Percentiles rank a stretch among this genome's conserved stretches.
Evolutionary conservation across 2,329 filamentous ascomycete genomes (phyloP).

Genomic region (Botrytis hyacinthi): DNA sequence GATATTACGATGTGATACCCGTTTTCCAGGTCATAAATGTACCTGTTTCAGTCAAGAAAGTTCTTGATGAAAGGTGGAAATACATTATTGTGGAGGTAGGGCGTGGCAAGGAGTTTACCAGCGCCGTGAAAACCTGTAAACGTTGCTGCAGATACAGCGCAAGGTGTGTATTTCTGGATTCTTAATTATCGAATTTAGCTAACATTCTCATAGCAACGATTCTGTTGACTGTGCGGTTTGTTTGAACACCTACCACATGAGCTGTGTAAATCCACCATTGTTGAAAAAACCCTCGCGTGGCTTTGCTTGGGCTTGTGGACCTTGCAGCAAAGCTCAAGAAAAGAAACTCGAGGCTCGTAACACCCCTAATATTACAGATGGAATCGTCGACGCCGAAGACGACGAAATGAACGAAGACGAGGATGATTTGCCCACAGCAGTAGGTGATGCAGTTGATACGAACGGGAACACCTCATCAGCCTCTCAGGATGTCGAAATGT

Average conservation of each 20-base stretch:
- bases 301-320: constrained; percentile 96
- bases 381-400: constrained; percentile 62
- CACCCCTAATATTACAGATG: constrained; percentile 71
- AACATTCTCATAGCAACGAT: constrained; percentile 64
- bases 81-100: constrained; percentile 93
- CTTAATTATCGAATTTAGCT: constrained; percentile 13
- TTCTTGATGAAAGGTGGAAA: constrained; percentile 93
- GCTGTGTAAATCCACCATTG: constrained; percentile 87
- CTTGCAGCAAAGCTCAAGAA: constrained; percentile 94
- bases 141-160: constrained; percentile 89
- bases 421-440: constrained; percentile 61
- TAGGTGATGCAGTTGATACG: constrained; percentile 53
- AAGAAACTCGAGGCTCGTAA: constrained; percentile 86
- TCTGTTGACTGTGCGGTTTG: constrained; percentile 98
- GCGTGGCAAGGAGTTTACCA: constrained; percentile 91
- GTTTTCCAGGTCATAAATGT: constrained; percentile 94
- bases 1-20: constrained; percentile 95
- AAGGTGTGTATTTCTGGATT: constrained; percentile 58
- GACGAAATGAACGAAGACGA: constrained; percentile 64
- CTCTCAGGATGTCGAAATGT: constrained; percentile 53
- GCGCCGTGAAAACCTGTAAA: constrained; percentile 94
- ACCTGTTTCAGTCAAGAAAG: constrained; percentile 89
- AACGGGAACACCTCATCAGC: constrained; percentile 57
- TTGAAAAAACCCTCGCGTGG: constrained; percentile 95
- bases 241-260: constrained; percentile 95